Evolutionary conservation across 768 basidiomycete species (phyloP).

Genomic region (Serendipita sp.): DNA sequence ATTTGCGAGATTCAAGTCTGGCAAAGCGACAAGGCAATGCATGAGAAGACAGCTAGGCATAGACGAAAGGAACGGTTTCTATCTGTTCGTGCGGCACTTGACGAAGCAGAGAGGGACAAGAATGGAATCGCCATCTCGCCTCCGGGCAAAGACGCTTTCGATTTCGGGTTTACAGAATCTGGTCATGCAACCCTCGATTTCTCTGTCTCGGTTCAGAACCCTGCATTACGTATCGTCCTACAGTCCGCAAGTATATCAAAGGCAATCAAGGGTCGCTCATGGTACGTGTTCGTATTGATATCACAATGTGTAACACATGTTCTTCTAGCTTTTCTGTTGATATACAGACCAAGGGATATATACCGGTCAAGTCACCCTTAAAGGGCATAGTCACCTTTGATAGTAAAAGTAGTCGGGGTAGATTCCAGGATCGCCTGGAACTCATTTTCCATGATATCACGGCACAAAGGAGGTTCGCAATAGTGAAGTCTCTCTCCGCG

Average conservation of each 20-base stretch:
- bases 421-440: slow-evolving; percentile 39
- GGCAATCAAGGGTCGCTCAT: neutral
- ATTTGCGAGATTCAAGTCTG: slow-evolving; percentile 1
- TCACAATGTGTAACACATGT: neutral
- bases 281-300: neutral
- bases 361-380: neutral
- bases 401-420: slow-evolving; percentile 20
- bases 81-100: slow-evolving; percentile 28
- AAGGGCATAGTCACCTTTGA: slow-evolving; percentile 6
- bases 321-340: neutral
- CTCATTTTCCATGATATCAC: slow-evolving; percentile 34
- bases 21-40: neutral
- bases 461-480: slow-evolving; percentile 30
- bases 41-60: slow-evolving; percentile 19
- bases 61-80: slow-evolving; percentile 24
- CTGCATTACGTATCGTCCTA: neutral
- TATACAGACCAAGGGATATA: neutral
- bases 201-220: neutral
- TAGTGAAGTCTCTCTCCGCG: slow-evolving; percentile 29
- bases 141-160: slow-evolving; percentile 21
- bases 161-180: slow-evolving; percentile 33
- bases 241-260: neutral
- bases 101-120: slow-evolving; percentile 41
- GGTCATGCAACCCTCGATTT: slow-evolving; percentile 10
- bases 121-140: slow-evolving; percentile 28